These are phyloP conservation scores for Euphorbia lathyris DNA, from an alignment of 345 rosid genomes.

Conservation along the genomic window DNA sequence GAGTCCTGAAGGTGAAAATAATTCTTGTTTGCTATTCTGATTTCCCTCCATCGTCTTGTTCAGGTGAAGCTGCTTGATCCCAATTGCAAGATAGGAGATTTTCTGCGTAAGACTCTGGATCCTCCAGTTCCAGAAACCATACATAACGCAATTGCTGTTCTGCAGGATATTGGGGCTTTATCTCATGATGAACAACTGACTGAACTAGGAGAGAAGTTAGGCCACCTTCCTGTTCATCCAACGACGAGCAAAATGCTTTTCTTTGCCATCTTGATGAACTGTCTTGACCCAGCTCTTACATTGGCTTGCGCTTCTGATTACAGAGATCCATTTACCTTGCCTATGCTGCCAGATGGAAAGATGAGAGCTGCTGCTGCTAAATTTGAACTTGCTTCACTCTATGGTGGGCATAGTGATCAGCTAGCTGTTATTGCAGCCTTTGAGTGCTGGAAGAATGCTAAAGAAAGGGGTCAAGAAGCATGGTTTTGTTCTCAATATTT, in stretches of 20 bases:
- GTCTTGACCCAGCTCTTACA: conserved; percentile 95
- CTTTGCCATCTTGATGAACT: conserved; percentile 81
- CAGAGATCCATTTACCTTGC: conserved; percentile 81
- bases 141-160: conserved; percentile 63
- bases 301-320: conserved; percentile 91
- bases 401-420: conserved; percentile 88
- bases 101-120: conserved; percentile 73
- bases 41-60: neutral
- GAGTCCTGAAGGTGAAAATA: neutral
- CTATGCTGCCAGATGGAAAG: conserved; percentile 69
- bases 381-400: conserved; percentile 74
- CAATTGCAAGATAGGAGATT: conserved; percentile 55
- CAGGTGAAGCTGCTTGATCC: conserved; percentile 91
- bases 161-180: conserved; percentile 86
- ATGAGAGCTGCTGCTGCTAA: conserved; percentile 71
- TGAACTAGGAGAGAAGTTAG: conserved; percentile 83
- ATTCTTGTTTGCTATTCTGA: neutral
- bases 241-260: conserved; percentile 88
- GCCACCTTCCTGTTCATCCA: conserved; percentile 88
- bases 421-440: conserved; percentile 87
- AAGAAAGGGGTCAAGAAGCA: conserved; percentile 52
- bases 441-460: conserved; percentile 86
- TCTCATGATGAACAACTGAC: conserved; percentile 75
- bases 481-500: conserved; percentile 75
- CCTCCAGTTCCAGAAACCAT: conserved; percentile 79